These are phyloP conservation scores for Fraxinus ornus DNA, from an alignment of 305 asterid species.

Conservation along the genomic window DNA sequence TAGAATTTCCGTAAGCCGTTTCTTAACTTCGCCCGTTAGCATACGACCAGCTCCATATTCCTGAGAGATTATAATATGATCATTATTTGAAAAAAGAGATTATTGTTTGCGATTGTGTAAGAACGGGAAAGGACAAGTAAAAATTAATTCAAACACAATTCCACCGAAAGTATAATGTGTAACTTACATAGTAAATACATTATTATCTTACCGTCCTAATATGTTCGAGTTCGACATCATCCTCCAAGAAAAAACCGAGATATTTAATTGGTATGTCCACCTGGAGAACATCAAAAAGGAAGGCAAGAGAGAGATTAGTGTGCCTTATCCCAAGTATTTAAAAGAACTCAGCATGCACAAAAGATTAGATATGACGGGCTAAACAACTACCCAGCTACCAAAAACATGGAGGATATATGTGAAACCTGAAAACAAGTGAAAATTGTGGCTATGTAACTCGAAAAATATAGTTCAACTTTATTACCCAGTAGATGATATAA, in stretches of 20 bases:
- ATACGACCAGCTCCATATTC: constrained; percentile 86
- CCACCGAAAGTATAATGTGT: background rate
- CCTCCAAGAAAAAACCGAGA: constrained; percentile 93
- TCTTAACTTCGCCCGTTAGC: constrained; percentile 94
- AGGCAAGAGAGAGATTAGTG: constrained; percentile 10
- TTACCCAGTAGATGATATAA: background rate
- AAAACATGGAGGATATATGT: background rate
- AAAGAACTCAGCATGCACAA: background rate
- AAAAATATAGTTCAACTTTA: background rate
- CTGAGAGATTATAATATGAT: constrained; percentile 37
- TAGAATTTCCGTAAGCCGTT: constrained; percentile 70
- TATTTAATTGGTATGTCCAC: constrained; percentile 87
- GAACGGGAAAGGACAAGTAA: background rate
- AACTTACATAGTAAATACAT: background rate
- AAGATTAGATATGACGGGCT: background rate
- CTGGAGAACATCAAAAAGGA: constrained; percentile 35
- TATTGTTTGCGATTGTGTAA: background rate
- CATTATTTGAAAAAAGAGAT: background rate
- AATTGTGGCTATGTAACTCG: background rate
- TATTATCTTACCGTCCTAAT: constrained; percentile 52
- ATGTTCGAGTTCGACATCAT: constrained; percentile 72
- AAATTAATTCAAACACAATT: background rate
- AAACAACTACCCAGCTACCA: background rate
- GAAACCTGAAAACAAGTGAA: background rate
- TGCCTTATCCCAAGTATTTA: background rate